Conservation (phyloP, 805 yeast species). For the Candida xyloterini region DNA sequence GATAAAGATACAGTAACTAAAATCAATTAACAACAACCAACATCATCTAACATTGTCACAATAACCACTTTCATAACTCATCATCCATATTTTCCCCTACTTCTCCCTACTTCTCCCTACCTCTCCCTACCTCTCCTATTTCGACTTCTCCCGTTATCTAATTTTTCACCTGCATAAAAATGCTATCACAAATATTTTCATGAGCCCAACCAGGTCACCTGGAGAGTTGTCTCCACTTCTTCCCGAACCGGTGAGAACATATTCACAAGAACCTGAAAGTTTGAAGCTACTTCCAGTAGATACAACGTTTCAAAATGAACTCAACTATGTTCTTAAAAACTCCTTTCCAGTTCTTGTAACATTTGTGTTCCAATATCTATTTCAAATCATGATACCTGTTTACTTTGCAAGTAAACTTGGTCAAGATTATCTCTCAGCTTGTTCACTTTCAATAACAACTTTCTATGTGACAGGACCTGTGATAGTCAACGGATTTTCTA, state of each 20-base stretch:
- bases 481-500: slow-evolving; percentile 68
- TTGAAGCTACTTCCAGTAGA: neutral
- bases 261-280: no score
- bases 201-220: neutral
- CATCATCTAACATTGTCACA: no score
- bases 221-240: neutral
- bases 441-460: slow-evolving; percentile 67
- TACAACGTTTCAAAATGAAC: slow-evolving; percentile 31
- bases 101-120: no score
- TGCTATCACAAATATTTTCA: neutral
- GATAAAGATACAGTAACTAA: no score
- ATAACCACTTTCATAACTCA: no score
- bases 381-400: slow-evolving; percentile 70
- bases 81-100: no score
- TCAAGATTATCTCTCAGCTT: slow-evolving; percentile 64
- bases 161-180: no score
- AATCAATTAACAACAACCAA: no score
- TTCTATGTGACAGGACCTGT: slow-evolving; percentile 73
- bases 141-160: no score
- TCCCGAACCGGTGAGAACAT: neutral
- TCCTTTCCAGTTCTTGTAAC: slow-evolving; percentile 56
- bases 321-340: slow-evolving; percentile 41
- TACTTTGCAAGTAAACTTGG: slow-evolving; percentile 71
- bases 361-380: slow-evolving; percentile 62
- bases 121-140: no score